Percentiles rank a stretch among this genome's conserved stretches.
These are phyloP conservation scores for Triangularia verruculosa DNA, from an alignment of 2,329 filamentous ascomycete genomes.

Conservation along the genomic window DNA sequence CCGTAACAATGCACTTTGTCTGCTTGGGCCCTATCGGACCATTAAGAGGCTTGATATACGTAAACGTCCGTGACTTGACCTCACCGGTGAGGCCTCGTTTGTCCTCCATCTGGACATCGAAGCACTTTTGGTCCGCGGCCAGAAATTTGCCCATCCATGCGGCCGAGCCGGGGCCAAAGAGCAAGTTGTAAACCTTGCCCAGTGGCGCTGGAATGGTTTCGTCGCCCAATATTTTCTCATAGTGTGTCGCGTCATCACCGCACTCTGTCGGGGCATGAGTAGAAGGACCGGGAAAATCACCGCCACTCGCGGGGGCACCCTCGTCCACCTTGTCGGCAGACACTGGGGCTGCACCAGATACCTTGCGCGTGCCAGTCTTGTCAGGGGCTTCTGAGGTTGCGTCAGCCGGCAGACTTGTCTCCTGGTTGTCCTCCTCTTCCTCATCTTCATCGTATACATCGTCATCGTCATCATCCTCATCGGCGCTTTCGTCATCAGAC, in stretches of 20 bases:
- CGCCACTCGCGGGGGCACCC: slow-evolving; percentile 30
- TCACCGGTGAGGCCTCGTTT: slow-evolving; percentile 75
- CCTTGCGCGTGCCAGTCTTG: slow-evolving; percentile 66
- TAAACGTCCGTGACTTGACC: slow-evolving; percentile 70
- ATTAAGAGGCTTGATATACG: slow-evolving; percentile 88
- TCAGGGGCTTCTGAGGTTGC: slow-evolving; percentile 44
- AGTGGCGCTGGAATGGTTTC: slow-evolving; percentile 83
- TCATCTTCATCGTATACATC: slow-evolving; percentile 76
- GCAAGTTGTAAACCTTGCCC: slow-evolving; percentile 83
- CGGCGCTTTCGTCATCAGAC: slow-evolving; percentile 63
- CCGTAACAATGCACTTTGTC: slow-evolving; percentile 88
- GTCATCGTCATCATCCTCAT: slow-evolving; percentile 75
- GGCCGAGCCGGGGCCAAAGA: slow-evolving; percentile 79
- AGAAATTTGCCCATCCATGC: slow-evolving; percentile 86
- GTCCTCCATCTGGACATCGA: slow-evolving; percentile 83
- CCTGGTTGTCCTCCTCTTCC: slow-evolving; percentile 34
- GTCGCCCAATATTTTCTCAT: slow-evolving; percentile 80
- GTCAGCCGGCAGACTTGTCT: slow-evolving; percentile 44
- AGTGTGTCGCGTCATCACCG: slow-evolving; percentile 73
- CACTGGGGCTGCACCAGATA: slow-evolving; percentile 55
- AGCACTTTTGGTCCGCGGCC: slow-evolving; percentile 80
- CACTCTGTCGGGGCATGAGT: slow-evolving; percentile 84
- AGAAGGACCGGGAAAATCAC: slow-evolving; percentile 80
- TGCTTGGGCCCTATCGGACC: slow-evolving; percentile 85
- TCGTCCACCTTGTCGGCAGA: slow-evolving; percentile 51